Evolutionary conservation across 352 stramenopile genomes (phyloP), one percentile per base, ranked within the genome.

Genomic region (Pythium vanterpoolii): DNA sequence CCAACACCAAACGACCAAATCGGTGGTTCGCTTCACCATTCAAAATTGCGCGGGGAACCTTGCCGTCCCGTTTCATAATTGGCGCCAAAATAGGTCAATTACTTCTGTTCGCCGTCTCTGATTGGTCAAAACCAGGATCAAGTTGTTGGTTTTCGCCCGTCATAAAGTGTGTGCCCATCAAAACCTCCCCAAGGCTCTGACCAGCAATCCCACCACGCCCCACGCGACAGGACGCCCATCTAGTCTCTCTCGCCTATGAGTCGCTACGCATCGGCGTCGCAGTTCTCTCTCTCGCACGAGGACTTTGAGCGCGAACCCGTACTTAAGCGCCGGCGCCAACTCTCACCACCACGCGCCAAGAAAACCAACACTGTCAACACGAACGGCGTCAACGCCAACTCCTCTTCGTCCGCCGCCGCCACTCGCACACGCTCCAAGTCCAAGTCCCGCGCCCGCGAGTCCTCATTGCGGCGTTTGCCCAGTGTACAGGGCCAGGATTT

Each of bases 401-500:
- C n/a, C n/a, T n/a, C n/a, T n/a, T n/a, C n/a, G n/a, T n/a, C n/a
- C n/a, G n/a, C n/a, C n/a, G n/a, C n/a, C n/a, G n/a, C n/a, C n/a
- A 72, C 79, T 40, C 78, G 80, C 46, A 67, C 65, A 38, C 75
- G 76, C 13, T 87, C 77, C 59, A 87, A 87, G 48, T 87, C 79
- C 66, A 87, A 87, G 66, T 84, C 77, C 0, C 74, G 69, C 28
- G 66, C 65, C 4, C 68, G 64, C 11, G 60, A 59, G 24, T 40
- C 66, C 40, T 48, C 69, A 24, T 42, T 71, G 40, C 57, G 58
- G 14, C 65, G 59, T 18, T 28, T 68, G 13, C 65, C 59, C 4
- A 72, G 59, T 24, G 24, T 65, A 16, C n/a, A 64, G 21, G 59
- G 48, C 36, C 72, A 85, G 42, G 56, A 86, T 40, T 77, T 89